These are phyloP conservation scores for Phenoliferia sp. DNA, from an alignment of 1,284 basidiomycete species.

Conservation along the genomic window DNA sequence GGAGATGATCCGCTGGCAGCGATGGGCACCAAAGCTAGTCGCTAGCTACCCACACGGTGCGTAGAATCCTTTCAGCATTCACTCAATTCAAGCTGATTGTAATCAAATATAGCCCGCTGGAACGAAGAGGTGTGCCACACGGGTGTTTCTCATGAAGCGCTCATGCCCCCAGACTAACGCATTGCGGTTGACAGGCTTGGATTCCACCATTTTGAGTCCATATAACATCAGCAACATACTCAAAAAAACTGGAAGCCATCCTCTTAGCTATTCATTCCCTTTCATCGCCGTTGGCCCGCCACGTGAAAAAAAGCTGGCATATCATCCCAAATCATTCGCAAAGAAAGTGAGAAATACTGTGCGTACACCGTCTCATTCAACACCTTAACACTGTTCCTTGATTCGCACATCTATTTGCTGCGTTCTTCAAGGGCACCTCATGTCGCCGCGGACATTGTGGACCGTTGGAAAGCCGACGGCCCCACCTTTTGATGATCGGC, in stretches of 20 bases:
- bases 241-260: not conserved
- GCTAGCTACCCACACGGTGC: conserved; percentile 21
- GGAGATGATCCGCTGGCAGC: conserved; percentile 20
- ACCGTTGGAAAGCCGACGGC: too few species aligned
- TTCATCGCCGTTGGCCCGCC: not conserved
- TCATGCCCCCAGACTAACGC: not conserved
- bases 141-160: not conserved
- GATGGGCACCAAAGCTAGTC: conserved; percentile 18
- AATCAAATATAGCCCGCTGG: not conserved
- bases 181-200: conserved; percentile 8
- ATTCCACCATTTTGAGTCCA: conserved; percentile 12
- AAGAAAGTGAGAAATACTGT: too few species aligned
- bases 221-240: not conserved
- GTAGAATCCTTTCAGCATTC: too few species aligned
- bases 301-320: too few species aligned
- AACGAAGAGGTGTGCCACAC: not conserved
- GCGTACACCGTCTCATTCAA: too few species aligned
- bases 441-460: too few species aligned
- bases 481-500: too few species aligned
- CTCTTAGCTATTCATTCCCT: not conserved
- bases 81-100: not conserved
- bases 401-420: too few species aligned
- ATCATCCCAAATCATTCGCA: too few species aligned
- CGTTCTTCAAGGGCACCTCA: too few species aligned
- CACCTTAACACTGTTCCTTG: too few species aligned